Base-by-base conservation (phyloP, 352 stramenopile species). In the Peronosclerospora sorghi region DNA sequence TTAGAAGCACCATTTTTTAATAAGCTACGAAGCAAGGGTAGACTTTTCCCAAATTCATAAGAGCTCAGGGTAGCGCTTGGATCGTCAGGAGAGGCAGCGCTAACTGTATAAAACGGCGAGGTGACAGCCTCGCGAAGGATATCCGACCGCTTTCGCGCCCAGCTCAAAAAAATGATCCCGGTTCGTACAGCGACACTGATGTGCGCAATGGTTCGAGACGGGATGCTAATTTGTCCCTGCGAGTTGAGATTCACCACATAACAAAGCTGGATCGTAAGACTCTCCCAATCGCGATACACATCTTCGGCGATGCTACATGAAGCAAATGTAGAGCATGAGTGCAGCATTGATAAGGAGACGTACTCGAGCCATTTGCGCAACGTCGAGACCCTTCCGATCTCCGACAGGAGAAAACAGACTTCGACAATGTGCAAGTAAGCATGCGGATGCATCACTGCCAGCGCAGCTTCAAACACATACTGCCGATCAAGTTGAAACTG, bases 331-430 rank as follows among this genome's bases (percentile, higher is more conserved):
- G 66, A 68, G 46, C 74, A 86, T 10, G 74, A 86, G 38, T 86
- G 73, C 9, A 92, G 54, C 76, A 89, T 86, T 27, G 67, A 86
- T 4, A 86, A 54, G 7, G 76, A 65, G 3, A 92, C 67, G 34
- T 85, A 92, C 40, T 86, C 62, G 32, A 92, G 65, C 79, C 79
- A 92, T 51, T 87, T 86, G 20, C 61, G 68, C 38, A 92, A 44
- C 9, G 75, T 77, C 5, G 52, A 59, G 0, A 53, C 51, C 35
- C 79, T 65, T 1, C 49, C 59, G 9, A 92, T 44, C 35, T 86
- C 67, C 1, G 74, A 74, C 8, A 92, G 52, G 19, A 92, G 35
- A 32, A 92, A 87, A 20, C 76, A 87, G 1, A 85, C 69, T 54
- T 88, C 79, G 18, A 83, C 73, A 9, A 92, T 83, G 51, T 92